phyloP scores from a whole-genome alignment of 371 early-diverging fungal genomes.

The Sporodiniella umbellata region DNA sequence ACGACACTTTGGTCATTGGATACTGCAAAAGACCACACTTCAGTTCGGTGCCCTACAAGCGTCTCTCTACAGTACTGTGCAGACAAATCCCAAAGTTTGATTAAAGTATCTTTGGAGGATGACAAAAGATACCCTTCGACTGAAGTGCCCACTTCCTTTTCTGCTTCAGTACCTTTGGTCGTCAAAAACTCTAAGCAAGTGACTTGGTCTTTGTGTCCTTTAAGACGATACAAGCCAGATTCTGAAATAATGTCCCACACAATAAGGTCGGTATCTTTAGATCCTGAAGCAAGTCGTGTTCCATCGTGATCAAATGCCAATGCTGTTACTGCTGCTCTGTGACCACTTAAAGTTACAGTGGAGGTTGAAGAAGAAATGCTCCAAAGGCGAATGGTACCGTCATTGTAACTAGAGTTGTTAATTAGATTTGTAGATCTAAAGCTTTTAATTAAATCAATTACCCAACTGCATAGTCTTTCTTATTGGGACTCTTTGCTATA shows the following conservation, averaged over 20 bases:
- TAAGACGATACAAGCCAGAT: slow-evolving; percentile 82
- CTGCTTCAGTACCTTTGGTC: slow-evolving; percentile 18
- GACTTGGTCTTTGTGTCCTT: slow-evolving; percentile 93
- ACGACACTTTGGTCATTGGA: slow-evolving; percentile 58
- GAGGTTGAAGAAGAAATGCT: slow-evolving; percentile 42
- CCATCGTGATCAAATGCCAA: slow-evolving; percentile 78
- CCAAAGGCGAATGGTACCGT: slow-evolving; percentile 85
- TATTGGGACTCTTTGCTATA: slow-evolving; percentile 65
- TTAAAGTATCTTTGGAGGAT: slow-evolving; percentile 89
- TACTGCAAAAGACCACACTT: slow-evolving; percentile 85
- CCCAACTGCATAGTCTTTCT: slow-evolving; percentile 78
- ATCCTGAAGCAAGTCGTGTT: slow-evolving; percentile 85
- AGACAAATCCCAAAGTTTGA: slow-evolving; percentile 94
- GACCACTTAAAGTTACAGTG: slow-evolving; percentile 86
- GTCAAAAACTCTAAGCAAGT: slow-evolving; percentile 64
- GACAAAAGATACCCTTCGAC: slow-evolving; percentile 75
- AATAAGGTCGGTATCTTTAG: slow-evolving; percentile 89
- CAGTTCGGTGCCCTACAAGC: slow-evolving; percentile 86
- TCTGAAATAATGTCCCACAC: slow-evolving; percentile 95
- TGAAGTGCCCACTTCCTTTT: slow-evolving; percentile 31
- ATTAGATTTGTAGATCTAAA: not conserved
- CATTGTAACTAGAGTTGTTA: slow-evolving; percentile 57
- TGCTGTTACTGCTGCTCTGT: slow-evolving; percentile 82
- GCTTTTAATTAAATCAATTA: slow-evolving; percentile 32
- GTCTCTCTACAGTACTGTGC: slow-evolving; percentile 95